Evolutionary conservation across 176 grass and related monocot genomes (phyloP).

Genomic region (Cocos nucifera): DNA sequence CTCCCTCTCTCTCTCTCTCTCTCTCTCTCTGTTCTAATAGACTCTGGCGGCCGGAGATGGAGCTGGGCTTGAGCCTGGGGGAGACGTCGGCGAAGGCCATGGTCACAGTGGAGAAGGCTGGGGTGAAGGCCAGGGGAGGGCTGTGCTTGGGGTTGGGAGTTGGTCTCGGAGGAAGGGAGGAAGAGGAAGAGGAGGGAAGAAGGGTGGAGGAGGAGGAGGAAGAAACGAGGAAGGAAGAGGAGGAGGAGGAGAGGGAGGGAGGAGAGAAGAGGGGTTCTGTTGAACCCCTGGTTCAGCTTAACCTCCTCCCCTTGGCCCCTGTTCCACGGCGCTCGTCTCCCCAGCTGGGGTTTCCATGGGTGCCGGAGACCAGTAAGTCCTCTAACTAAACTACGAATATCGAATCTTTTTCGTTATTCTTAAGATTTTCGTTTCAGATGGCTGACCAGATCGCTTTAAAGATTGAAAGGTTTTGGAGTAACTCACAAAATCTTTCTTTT

Average conservation of each 20-base stretch:
- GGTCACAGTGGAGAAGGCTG: neutral
- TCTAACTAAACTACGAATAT: neutral
- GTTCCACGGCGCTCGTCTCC: neutral
- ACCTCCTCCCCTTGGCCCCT: constrained; percentile 7
- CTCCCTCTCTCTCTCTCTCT: neutral
- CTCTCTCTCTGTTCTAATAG: neutral
- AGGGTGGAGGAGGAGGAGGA: neutral
- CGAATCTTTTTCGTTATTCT: no score
- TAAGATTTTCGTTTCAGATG: no score
- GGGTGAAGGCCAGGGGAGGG: neutral
- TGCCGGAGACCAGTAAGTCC: neutral
- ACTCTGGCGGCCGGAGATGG: neutral
- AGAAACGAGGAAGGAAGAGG: no score
- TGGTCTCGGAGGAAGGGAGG: neutral
- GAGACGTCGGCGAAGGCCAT: constrained; percentile 1
- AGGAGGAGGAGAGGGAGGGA: neutral
- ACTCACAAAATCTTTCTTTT: no score
- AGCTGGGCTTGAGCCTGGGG: constrained; percentile 12
- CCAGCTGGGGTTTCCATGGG: neutral
- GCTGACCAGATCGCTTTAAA: no score
- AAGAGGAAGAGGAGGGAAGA: neutral
- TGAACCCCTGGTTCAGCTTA: neutral
- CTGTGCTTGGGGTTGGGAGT: neutral
- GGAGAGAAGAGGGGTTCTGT: constrained; percentile 1
- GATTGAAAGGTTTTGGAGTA: no score